phyloP scores from a whole-genome alignment of 73 alveolate genomes.

The Paramecium tetraurelia region DNA sequence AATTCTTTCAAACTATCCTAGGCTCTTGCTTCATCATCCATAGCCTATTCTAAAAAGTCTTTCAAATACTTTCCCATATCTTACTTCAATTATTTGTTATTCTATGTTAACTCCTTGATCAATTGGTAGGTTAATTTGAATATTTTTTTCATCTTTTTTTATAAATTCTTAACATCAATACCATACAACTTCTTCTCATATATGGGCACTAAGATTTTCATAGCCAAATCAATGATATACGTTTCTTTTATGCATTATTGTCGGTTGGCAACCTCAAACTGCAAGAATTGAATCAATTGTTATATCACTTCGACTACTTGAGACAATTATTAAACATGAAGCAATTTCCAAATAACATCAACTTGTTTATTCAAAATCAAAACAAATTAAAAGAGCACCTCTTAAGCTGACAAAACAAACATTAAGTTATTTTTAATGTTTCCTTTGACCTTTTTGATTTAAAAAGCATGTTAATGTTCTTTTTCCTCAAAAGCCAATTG shows the following conservation, averaged over 20 bases:
- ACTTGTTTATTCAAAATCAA: background rate
- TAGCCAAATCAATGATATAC: background rate
- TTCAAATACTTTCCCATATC: background rate
- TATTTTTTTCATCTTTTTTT: background rate
- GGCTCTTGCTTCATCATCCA: slow-evolving; percentile 42
- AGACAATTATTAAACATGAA: background rate
- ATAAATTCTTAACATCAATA: background rate
- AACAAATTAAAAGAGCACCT: background rate
- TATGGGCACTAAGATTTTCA: background rate
- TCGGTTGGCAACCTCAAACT: background rate
- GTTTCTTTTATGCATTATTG: slow-evolving; percentile 10
- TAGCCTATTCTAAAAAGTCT: slow-evolving; percentile 24
- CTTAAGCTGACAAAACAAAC: slow-evolving; percentile 21
- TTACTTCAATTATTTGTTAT: background rate
- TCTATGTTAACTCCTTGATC: background rate
- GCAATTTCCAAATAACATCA: background rate
- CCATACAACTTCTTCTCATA: background rate
- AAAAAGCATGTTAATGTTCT: slow-evolving; percentile 17
- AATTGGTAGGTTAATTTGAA: slow-evolving; percentile 12
- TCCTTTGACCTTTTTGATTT: background rate
- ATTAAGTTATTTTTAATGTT: background rate
- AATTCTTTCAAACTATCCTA: slow-evolving; percentile 9
- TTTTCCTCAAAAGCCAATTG: background rate
- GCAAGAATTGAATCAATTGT: background rate
- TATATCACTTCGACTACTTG: background rate